Percentiles rank a stretch among this genome's conserved stretches.
These are phyloP conservation scores for Suillus variegatus DNA, from an alignment of 768 basidiomycete species.

Conservation along the genomic window DNA sequence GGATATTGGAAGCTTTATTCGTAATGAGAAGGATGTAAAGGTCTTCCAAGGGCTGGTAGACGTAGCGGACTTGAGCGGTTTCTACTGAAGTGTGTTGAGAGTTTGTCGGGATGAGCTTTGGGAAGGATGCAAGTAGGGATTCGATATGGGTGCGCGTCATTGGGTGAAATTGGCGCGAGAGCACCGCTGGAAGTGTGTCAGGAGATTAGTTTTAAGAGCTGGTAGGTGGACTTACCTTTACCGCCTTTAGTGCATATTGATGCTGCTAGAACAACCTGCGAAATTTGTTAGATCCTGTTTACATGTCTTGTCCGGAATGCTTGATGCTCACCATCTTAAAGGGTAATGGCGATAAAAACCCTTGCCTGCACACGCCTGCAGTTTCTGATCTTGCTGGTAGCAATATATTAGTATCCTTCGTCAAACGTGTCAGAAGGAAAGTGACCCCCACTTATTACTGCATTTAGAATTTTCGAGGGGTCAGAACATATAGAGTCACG, in stretches of 20 bases:
- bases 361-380: background rate
- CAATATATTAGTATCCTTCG: background rate
- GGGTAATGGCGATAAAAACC: background rate
- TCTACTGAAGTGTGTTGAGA: constrained; percentile 97
- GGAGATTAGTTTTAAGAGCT: constrained; percentile 1
- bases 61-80: constrained; percentile 92
- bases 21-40: constrained; percentile 97
- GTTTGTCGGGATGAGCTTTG: constrained; percentile 93
- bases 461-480: background rate
- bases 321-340: constrained; percentile 3
- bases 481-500: too few relatives aligned
- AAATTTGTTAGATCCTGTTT: background rate
- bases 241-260: constrained; percentile 95
- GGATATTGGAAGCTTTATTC: constrained; percentile 97
- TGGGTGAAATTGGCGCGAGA: constrained; percentile 95
- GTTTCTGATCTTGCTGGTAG: background rate
- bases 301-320: background rate
- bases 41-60: constrained; percentile 95
- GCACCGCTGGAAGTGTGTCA: constrained; percentile 64
- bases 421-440: background rate
- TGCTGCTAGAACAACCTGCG: constrained; percentile 87
- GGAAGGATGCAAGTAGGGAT: constrained; percentile 94
- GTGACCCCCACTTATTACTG: background rate
- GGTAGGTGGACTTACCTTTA: constrained; percentile 65
- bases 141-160: constrained; percentile 93